phyloP scores from a whole-genome alignment of 257 asterid genomes.

The Penstemon eatonii region DNA sequence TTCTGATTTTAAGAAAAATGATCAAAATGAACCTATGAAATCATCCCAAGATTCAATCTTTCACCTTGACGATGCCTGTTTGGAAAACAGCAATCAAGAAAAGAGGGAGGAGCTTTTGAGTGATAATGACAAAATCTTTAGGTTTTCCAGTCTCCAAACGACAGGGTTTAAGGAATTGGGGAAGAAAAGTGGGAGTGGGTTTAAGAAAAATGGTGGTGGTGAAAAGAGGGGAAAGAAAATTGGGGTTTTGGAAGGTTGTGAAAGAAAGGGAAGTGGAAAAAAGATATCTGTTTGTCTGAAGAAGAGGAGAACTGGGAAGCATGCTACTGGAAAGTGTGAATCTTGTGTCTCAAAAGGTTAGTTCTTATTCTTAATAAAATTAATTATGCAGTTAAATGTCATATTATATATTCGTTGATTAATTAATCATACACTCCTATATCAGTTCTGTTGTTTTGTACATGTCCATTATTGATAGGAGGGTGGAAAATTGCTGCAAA shows the following conservation, averaged over 20 bases:
- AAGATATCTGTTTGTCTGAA: slow-evolving; percentile 55
- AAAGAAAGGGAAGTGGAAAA: slow-evolving; percentile 40
- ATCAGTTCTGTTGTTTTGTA: neutral
- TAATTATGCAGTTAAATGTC: neutral
- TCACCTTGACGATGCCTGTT: slow-evolving; percentile 20
- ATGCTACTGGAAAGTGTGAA: slow-evolving; percentile 54
- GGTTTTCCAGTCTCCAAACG: slow-evolving; percentile 53
- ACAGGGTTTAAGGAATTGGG: slow-evolving; percentile 27
- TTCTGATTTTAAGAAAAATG: slow-evolving; percentile 26
- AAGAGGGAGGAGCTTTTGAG: slow-evolving; percentile 19
- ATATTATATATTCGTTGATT: too few relatives aligned
- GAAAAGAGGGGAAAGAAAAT: slow-evolving; percentile 40
- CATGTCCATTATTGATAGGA: too few relatives aligned
- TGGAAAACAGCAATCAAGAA: slow-evolving; percentile 23
- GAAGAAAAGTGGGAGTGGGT: slow-evolving; percentile 39
- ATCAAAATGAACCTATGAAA: slow-evolving; percentile 14
- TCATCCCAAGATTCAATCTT: slow-evolving; percentile 34
- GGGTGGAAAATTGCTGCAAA: too few relatives aligned
- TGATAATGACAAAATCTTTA: slow-evolving; percentile 46
- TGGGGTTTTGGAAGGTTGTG: slow-evolving; percentile 37
- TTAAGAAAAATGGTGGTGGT: slow-evolving; percentile 39
- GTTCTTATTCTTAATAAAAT: neutral
- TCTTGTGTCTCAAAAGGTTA: slow-evolving; percentile 69
- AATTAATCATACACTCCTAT: too few relatives aligned
- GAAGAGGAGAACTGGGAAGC: slow-evolving; percentile 69